phyloP scores from a whole-genome alignment of 176 grass and related monocot species.

The Canna indica region DNA sequence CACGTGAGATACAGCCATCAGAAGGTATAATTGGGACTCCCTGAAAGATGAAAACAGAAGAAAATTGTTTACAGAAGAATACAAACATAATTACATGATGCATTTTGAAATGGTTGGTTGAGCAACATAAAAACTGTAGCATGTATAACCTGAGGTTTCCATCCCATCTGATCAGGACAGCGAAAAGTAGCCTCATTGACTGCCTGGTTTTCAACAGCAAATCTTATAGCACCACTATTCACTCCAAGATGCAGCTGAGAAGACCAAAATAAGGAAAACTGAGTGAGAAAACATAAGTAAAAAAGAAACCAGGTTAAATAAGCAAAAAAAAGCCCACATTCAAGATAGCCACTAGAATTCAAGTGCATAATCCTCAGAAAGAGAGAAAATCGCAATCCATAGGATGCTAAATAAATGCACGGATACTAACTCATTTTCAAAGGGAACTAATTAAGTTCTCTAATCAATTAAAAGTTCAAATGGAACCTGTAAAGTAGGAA shows the following conservation, averaged over 20 bases:
- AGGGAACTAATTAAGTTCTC: too few relatives aligned
- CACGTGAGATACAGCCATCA: conserved; percentile 4
- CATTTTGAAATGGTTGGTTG: background rate
- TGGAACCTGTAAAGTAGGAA: background rate
- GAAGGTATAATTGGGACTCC: conserved; percentile 4
- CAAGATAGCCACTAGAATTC: background rate
- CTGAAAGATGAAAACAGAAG: background rate
- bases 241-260: conserved; percentile 88
- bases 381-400: background rate
- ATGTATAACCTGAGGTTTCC: conserved; percentile 81
- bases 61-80: background rate
- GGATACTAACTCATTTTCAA: too few relatives aligned
- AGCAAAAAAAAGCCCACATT: background rate
- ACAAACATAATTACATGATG: background rate
- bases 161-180: conserved; percentile 96
- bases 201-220: conserved; percentile 87
- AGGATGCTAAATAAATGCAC: background rate
- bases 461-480: background rate
- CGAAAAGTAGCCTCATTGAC: conserved; percentile 97
- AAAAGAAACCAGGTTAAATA: background rate
- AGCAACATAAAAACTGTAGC: background rate
- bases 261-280: background rate
- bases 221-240: conserved; percentile 80
- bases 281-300: background rate
- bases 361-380: background rate